Base-by-base conservation (phyloP, 2,329 filamentous ascomycete species). In the Cladosporium sp. region DNA sequence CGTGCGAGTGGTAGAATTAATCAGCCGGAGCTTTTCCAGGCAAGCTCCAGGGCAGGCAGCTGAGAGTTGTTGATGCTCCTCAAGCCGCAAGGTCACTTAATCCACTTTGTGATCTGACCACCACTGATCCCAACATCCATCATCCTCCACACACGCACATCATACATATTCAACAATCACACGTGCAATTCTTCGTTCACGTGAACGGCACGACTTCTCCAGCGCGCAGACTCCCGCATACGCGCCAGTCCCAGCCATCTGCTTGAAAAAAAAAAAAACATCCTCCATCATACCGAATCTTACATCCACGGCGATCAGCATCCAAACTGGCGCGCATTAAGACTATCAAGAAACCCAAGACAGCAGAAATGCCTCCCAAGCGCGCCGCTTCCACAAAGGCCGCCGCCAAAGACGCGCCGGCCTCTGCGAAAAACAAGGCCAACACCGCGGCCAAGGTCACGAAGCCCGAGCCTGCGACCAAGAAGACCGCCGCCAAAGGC, bases 401-500 rank as follows among this genome's bases (percentile, higher is more conserved):
- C 13, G 41, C 42, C 18, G 39, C 47, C 15, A 54, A 49, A 40
- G 51, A 49, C 24, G 42, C 53, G 32, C 41, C 55, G 17, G 55
- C 53, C 34, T 34, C 51, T n/a, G 22, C 56, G 19, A 62, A 60
- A 24, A 50, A 50, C 47, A 50, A 50, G 40, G 56, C 56, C 43
- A 62, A 60, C 54, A 51, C 60, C 32, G 55, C 55, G 37, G 56
- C 56, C 12, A 58, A 59, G 49, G 54, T 55, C 36, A 56, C 56
- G 4, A 55, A 56, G 50, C 61, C 52, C 11, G 60, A 29, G 34
- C 32, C 59, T 20, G 43, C 58, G 6, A 47, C 57, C 18, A 63
- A 64, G 52, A 69, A 62, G 58, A 61, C 66, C 54, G 60, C 66
- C n/a, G 29, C 45, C 15, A 48, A 48, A 36, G 19, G 20, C 24